Base-by-base conservation (phyloP, 2,329 filamentous ascomycete species). In the Hypoxylon sp. region DNA sequence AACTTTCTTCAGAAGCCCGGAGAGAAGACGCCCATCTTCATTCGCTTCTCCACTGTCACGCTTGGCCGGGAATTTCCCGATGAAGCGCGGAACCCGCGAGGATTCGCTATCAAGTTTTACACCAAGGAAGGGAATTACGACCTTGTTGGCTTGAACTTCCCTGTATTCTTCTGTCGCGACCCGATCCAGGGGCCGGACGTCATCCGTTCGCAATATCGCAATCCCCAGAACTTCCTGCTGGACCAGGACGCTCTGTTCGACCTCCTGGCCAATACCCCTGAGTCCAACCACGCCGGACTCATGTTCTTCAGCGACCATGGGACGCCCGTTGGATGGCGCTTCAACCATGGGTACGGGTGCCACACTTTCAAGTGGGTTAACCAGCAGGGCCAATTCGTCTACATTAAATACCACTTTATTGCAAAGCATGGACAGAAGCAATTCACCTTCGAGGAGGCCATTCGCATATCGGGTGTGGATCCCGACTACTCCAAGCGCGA, bases 121-220 rank as follows among this genome's bases (percentile, higher is more conserved):
- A 92, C 90, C 0, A 86, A 89, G 16, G 87, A 92, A 71, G 90
- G 90, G n/a, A 92, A 92, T 71, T 91, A 86, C 84, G 89, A 92
- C 72, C 82, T 89, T 76, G 89, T 92, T 6, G 87, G 86, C 65
- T 91, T 91, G 76, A 92, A 92, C 75, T 91, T 89, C 0, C 90
- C 90, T 0, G 86, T 92, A 2, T 93, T 93, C 82, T 93, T 93
- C 78, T 74, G 92, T n/a, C 82, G 90, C 55, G 90, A 93, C 67
- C 88, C 90, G 0, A 84, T 88, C 68, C 92, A 93, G 77, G 92
- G 91, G 74, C 90, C 90, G 22, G 81, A 89, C 73, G 89, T 92
- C 73, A 92, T 92, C 55, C 90, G 92, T 75, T 91, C 89, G 0
- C 90, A 92, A 75, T 92, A 92, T 82, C 83, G 90, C n/a, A 82